A percentile compares a stretch with the other conserved stretches of the same genome.
Evolutionary conservation across 2,329 filamentous ascomycete genomes (phyloP).

Genomic region (Alternaria dauci): DNA sequence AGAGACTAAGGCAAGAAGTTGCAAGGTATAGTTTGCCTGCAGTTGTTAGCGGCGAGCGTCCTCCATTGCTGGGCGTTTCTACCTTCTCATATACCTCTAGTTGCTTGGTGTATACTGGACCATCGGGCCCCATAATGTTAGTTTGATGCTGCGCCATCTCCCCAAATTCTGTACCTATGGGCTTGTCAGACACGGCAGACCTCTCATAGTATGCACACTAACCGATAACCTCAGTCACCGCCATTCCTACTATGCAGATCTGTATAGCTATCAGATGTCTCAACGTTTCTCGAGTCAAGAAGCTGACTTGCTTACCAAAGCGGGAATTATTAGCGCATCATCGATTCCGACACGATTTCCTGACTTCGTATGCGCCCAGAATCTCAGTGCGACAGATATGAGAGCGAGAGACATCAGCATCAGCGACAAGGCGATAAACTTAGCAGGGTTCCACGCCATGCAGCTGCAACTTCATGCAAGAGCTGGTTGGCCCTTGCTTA

Average conservation of each 20-base stretch:
- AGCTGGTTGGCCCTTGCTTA: too few relatives aligned
- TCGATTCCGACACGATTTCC: not conserved
- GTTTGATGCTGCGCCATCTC: slow-evolving; percentile 6
- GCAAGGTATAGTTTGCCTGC: not conserved
- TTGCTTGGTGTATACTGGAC: not conserved
- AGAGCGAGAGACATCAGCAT: not conserved
- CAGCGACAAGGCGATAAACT: not conserved
- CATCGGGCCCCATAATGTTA: not conserved
- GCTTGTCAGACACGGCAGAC: not conserved
- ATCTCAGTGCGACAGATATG: not conserved
- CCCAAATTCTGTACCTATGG: not conserved
- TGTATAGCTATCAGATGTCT: not conserved
- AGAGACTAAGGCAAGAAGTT: not conserved
- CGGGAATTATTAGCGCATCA: not conserved
- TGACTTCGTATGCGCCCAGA: slow-evolving; percentile 1
- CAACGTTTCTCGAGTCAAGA: not conserved
- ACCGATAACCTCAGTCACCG: not conserved
- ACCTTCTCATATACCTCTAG: slow-evolving; percentile 2
- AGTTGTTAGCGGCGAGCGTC: not conserved
- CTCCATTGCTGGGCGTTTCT: not conserved
- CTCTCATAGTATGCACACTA: not conserved
- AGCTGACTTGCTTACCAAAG: not conserved
- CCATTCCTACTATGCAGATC: not conserved
- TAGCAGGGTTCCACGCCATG: slow-evolving; percentile 1
- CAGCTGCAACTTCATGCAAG: not conserved